A percentile compares a stretch with the other conserved stretches of the same genome.
Conservation (phyloP, 2,329 filamentous ascomycete species). For the Sclerotinia trifoliorum region DNA sequence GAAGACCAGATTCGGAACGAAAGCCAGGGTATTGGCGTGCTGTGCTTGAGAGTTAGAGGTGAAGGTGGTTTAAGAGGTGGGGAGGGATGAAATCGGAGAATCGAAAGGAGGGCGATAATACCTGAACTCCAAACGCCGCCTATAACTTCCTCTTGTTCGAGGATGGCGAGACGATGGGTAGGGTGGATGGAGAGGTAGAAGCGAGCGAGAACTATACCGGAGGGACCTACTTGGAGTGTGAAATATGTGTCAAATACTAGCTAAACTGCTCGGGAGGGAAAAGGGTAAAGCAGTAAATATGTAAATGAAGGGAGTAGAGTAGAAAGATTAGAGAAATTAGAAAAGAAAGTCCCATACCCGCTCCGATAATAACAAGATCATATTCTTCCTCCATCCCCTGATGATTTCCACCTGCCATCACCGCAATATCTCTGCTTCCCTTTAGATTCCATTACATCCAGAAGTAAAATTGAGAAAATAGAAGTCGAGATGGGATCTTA, state of each 20-base stretch:
- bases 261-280: not conserved
- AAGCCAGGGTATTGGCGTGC: constrained; percentile 36
- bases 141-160: constrained; percentile 3
- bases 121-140: not conserved
- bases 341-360: not conserved
- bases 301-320: not conserved
- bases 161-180: not conserved
- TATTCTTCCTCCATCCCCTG: not conserved
- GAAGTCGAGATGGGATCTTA: not conserved
- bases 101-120: not conserved
- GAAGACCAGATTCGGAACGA: constrained; percentile 38
- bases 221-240: not conserved
- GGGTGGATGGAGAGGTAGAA: not conserved
- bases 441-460: not conserved
- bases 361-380: not conserved
- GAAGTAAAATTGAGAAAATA: not conserved
- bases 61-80: not conserved
- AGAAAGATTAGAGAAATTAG: no score
- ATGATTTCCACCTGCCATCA: not conserved
- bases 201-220: not conserved
- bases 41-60: no score
- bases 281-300: not conserved
- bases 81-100: not conserved
- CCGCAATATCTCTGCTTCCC: not conserved
- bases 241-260: not conserved